Base-by-base conservation (phyloP, 306 rosid genomes). In the Vigna trinervia region DNA sequence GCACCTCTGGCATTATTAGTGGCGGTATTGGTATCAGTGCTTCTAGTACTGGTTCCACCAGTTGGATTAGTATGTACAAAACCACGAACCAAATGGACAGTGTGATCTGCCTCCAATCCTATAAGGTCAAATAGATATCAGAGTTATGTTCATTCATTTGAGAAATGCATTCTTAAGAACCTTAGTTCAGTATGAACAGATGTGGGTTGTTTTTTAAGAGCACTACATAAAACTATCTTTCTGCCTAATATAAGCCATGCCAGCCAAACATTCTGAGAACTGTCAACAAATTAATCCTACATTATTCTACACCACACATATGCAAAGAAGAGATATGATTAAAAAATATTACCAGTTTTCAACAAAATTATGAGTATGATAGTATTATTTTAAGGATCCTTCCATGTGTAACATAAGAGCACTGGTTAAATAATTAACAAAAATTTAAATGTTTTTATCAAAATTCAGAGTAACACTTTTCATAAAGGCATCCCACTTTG, bases 91-190 rank as follows among this genome's bases (percentile, higher is more conserved):
- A 93, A 76, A 78, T 93, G 97, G 39, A 93, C 82, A 20, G 96
- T 88, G 67, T 89, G 97, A 87, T 93, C 94, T 51, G 92, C 87
- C 86, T 90, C 96, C 89, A 93, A 84, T 83, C 97, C 96, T 93
- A 57, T 61, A 60, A 77, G 62, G 48, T 73, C 12, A 41, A 32
- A 69, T 46, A 39, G 54, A 66, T 61, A 78, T 45, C 8, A 26
- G 47, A 64, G 60, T 70, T 34, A 74, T 17, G 64, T 73, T 15
- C 57, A 71, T 51, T 14, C 63, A 48, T 26, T 54, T 11, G 23
- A 15, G 15, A 26, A 71, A 75, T 54, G 46, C 51, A 28, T 58
- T 59, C 58, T 71, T 70, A 28, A 7, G 41, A 64, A 59, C 73
- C 15, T 57, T 4, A 52, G 7, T 70, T 68, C 17, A 58, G 11